A percentile compares a stretch with the other conserved stretches of the same genome.
Conservation (phyloP, 345 rosid genomes). For the Dipteronia sinensis region DNA sequence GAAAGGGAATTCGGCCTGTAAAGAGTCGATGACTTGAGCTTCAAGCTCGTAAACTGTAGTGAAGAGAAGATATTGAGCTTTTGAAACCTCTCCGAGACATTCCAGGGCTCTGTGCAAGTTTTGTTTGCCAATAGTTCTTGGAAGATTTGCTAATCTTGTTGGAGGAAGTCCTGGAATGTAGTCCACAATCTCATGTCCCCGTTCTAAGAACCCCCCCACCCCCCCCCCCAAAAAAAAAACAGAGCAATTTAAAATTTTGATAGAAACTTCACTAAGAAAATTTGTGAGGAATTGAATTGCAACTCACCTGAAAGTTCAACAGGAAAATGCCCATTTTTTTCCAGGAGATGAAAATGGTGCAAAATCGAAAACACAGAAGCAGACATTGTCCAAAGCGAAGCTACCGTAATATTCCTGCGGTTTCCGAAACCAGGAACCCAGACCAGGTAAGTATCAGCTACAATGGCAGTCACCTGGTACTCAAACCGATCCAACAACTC, state of each 20-base stretch:
- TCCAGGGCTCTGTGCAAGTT: background rate
- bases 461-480: conserved; percentile 21
- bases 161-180: conserved; percentile 44
- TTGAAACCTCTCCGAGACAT: background rate
- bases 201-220: conserved; percentile 24
- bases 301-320: conserved; percentile 6
- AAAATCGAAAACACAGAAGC: conserved; percentile 33
- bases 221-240: too few relatives aligned
- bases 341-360: conserved; percentile 29
- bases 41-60: conserved; percentile 33
- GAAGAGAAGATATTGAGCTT: conserved; percentile 29
- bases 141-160: conserved; percentile 22
- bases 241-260: conserved; percentile 11
- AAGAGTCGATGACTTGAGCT: conserved; percentile 11
- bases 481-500: conserved; percentile 35
- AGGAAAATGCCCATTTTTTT: conserved; percentile 23
- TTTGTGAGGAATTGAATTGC: background rate
- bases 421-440: conserved; percentile 38
- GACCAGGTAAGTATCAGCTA: conserved; percentile 33
- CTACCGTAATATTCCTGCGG: conserved; percentile 43
- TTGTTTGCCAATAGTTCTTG: background rate
- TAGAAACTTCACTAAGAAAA: background rate
- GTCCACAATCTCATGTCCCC: conserved; percentile 32
- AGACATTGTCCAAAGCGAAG: conserved; percentile 38
- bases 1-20: background rate